Evolutionary conservation across 1,284 basidiomycete genomes (phyloP), one percentile per base, ranked within the genome.

Genomic region (Marasmius tenuissimus): DNA sequence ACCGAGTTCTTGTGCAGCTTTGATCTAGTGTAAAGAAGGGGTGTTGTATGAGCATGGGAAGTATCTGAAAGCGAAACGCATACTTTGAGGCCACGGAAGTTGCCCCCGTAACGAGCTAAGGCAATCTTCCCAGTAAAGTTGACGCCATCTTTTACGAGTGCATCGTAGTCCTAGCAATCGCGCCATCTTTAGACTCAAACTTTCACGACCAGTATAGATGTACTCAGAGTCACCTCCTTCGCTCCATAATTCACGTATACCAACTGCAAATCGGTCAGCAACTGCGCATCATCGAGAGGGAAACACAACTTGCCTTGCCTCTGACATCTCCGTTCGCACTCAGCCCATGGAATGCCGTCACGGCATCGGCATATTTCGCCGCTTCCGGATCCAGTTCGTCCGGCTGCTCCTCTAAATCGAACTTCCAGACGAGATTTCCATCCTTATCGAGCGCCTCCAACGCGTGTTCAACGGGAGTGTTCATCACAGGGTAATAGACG

Each of bases 71-170:
- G 49, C 27, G 49, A 35, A 40, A 22, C 10, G 16, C 66, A 37
- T 59, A 83, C 85, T 74, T 88, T 87, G 49, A 96, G 79, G 0
- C 93, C 94, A 60, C 93, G 86, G 80, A 92, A 92, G 64, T 82
- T 76, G 18, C 60, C 74, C 33, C 92, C 92, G 69, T 94, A 94
- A 57, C 91, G 86, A 63, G 83, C 84, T 11, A 95, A 77, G 6
- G 85, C 87, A 63, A 96, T 85, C 65, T 87, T 85, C 55, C 87
- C 92, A 0, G 79, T 85, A 55, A 94, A 78, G 67, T 91, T 78
- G 56, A 89, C 81, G n/a, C 91, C 90, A 73, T 71, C 65, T 52
- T 60, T 70, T 33, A 77, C 72, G 16, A 88, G 80, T 9, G 74
- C 72, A 42, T 84, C 85, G 66, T 86, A 91, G 70, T 92, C 90